phyloP scores from a whole-genome alignment of 192 early-diverging fungal genomes.

The Gryganskiella cystojenkinii region DNA sequence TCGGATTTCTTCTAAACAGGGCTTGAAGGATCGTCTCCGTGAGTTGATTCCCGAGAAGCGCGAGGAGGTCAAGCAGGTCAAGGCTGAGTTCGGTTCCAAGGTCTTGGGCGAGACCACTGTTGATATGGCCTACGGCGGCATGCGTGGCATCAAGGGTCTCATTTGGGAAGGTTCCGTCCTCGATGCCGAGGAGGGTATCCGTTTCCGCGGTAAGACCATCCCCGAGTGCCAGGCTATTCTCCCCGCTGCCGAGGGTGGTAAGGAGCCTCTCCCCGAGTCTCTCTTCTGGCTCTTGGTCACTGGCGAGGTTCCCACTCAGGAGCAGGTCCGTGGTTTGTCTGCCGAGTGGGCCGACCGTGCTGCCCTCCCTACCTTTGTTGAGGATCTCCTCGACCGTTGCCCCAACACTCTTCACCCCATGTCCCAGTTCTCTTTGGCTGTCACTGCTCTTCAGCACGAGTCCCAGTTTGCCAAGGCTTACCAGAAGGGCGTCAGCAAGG shows the following conservation, averaged over 20 bases:
- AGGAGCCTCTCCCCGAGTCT: slow-evolving; percentile 96
- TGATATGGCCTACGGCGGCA: slow-evolving; percentile 98
- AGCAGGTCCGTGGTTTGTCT: slow-evolving; percentile 91
- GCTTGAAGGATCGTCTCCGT: slow-evolving; percentile 91
- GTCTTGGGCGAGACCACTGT: slow-evolving; percentile 95
- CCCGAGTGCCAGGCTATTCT: slow-evolving; percentile 95
- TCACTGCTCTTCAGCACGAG: slow-evolving; percentile 96
- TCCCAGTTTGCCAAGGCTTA: slow-evolving; percentile 95
- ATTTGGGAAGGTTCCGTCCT: slow-evolving; percentile 98
- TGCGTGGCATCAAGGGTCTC: slow-evolving; percentile 99
- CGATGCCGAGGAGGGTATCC: slow-evolving; percentile 98
- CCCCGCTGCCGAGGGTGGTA: slow-evolving; percentile 87
- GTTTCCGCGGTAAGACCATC: slow-evolving; percentile 96
- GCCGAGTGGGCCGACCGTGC: slow-evolving; percentile 97
- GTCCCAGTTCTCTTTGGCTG: slow-evolving; percentile 95
- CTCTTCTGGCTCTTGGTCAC: slow-evolving; percentile 99
- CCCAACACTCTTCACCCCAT: slow-evolving; percentile 98
- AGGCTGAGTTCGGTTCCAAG: slow-evolving; percentile 90
- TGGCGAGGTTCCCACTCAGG: slow-evolving; percentile 93
- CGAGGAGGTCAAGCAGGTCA: slow-evolving; percentile 95
- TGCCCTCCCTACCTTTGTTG: slow-evolving; percentile 91
- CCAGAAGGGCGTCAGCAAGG: slow-evolving; percentile 88
- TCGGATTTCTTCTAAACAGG: slow-evolving; percentile 58
- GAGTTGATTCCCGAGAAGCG: slow-evolving; percentile 96
- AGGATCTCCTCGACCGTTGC: slow-evolving; percentile 98